Percentiles rank a stretch among this genome's conserved stretches.
Conservation (phyloP, 371 early-diverging fungal genomes). For the Astathelohania contejeani region DNA sequence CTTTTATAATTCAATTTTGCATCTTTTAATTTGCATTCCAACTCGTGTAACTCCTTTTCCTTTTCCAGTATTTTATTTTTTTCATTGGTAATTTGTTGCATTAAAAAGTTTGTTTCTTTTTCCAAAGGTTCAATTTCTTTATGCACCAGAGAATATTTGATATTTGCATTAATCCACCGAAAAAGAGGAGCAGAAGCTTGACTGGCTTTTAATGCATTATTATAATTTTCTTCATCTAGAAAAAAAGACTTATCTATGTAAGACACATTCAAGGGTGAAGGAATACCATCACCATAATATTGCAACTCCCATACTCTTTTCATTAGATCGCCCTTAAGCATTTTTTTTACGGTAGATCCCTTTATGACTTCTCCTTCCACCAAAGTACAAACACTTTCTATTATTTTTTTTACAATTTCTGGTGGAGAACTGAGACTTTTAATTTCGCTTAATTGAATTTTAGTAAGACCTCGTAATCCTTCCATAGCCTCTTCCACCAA, state of each 20-base stretch:
- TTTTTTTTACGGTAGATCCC: slow-evolving; percentile 67
- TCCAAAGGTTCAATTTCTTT: slow-evolving; percentile 81
- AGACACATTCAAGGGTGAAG: slow-evolving; percentile 58
- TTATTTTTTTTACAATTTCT: slow-evolving; percentile 74
- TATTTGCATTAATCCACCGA: slow-evolving; percentile 87
- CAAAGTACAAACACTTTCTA: slow-evolving; percentile 84
- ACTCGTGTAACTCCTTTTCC: no score
- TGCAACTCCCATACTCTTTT: slow-evolving; percentile 77
- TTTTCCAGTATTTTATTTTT: no score
- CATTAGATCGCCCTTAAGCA: slow-evolving; percentile 89
- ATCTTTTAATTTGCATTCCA: no score
- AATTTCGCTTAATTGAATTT: slow-evolving; percentile 87
- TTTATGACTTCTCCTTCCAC: slow-evolving; percentile 67
- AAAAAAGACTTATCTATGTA: slow-evolving; percentile 61
- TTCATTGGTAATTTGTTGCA: no score
- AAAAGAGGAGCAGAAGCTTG: slow-evolving; percentile 92
- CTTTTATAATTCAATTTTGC: no score
- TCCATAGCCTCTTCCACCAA: slow-evolving; percentile 82
- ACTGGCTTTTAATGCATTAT: slow-evolving; percentile 79
- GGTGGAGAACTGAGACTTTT: slow-evolving; percentile 91
- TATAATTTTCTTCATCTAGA: slow-evolving; percentile 72
- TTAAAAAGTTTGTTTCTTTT: no score
- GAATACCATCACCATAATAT: slow-evolving; percentile 62
- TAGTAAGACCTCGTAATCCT: slow-evolving; percentile 76
- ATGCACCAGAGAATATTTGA: slow-evolving; percentile 69